A percentile compares a stretch with the other conserved stretches of the same genome.
phyloP scores from a whole-genome alignment of 1,139 yeast species.

The Zygoascus sp. region DNA sequence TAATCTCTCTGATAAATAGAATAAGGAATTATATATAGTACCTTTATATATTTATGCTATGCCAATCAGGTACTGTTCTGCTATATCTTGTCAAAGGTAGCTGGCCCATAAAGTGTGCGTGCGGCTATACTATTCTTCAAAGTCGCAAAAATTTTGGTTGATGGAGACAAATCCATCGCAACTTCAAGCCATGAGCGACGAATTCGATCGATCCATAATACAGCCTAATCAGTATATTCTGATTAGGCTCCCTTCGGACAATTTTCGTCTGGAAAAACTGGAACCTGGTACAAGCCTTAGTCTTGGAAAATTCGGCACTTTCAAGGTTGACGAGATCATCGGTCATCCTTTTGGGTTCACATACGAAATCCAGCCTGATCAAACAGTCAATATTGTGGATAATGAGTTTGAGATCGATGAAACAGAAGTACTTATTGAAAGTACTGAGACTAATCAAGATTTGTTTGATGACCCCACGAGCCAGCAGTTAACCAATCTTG shows the following conservation, averaged over 20 bases:
- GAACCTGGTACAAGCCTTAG: conserved; percentile 55
- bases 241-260: conserved; percentile 75
- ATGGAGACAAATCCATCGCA: neutral
- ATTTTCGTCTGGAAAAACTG: conserved; percentile 64
- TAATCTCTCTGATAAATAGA: too few species aligned
- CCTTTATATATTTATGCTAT: neutral
- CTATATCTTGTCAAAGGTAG: too few species aligned
- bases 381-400: conserved; percentile 24
- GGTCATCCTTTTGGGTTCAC: conserved; percentile 87
- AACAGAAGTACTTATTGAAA: conserved; percentile 29
- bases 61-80: neutral
- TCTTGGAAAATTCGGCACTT: conserved; percentile 88
- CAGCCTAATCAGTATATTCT: conserved; percentile 55
- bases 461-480: conserved; percentile 71
- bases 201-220: conserved; percentile 15
- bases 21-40: too few species aligned
- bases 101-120: neutral
- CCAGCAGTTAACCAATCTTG: conserved; percentile 68
- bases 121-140: neutral
- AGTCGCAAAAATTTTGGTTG: neutral
- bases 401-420: conserved; percentile 29
- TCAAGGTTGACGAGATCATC: conserved; percentile 65
- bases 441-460: conserved; percentile 56
- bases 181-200: conserved; percentile 7
- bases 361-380: conserved; percentile 58